A percentile compares a stretch with the other conserved stretches of the same genome.
Evolutionary conservation across 148 eudicot genomes (phyloP).

Genomic region (Limonium bicolor): DNA sequence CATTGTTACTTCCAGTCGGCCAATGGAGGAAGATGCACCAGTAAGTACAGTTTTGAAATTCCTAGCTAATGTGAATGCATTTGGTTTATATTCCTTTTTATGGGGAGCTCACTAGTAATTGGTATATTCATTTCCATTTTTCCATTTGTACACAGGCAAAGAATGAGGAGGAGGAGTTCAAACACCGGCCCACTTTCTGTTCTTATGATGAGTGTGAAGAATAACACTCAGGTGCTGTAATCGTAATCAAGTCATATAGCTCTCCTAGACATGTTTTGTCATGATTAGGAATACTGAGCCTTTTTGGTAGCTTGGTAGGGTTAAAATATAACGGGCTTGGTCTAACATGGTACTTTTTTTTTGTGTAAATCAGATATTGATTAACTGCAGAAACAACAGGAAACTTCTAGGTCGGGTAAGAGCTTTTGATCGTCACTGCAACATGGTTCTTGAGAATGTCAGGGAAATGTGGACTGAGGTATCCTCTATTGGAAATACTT

Average conservation of each 20-base stretch:
- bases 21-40: constrained; percentile 69
- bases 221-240: constrained; percentile 64
- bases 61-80: background rate
- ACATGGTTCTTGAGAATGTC: constrained; percentile 76
- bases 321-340: too few species aligned
- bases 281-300: background rate
- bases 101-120: too few species aligned
- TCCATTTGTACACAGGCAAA: too few species aligned
- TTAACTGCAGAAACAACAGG: constrained; percentile 87
- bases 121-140: too few species aligned
- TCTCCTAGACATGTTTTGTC: background rate
- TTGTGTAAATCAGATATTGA: constrained; percentile 86
- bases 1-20: constrained; percentile 33
- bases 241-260: background rate
- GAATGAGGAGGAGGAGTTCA: constrained; percentile 92
- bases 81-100: background rate
- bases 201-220: constrained; percentile 84
- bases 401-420: constrained; percentile 68
- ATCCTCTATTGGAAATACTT: background rate
- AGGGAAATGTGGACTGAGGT: constrained; percentile 95
- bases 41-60: constrained; percentile 23
- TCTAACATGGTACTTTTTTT: too few species aligned
- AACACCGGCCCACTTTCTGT: constrained; percentile 89
- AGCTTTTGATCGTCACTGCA: constrained; percentile 69
- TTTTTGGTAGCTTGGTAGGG: background rate